phyloP scores from a whole-genome alignment of 768 basidiomycete genomes.

The Mrakia hoshinonis region DNA sequence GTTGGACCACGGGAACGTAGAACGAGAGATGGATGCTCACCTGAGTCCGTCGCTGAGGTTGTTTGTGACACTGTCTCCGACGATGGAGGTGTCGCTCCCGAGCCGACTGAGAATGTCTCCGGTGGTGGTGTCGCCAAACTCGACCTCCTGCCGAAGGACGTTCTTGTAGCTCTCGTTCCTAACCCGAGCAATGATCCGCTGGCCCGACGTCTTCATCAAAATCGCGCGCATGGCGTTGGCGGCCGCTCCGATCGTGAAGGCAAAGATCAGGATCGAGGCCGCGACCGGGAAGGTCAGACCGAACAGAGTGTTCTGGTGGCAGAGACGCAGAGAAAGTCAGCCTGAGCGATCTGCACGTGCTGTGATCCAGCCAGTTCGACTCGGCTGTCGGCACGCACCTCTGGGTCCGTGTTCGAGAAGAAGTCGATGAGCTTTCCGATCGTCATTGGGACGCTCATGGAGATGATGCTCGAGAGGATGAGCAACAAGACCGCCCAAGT shows the following conservation, averaged over 20 bases:
- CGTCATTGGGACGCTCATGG: slow-evolving; percentile 85
- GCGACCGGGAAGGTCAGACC: slow-evolving; percentile 73
- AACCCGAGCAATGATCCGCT: slow-evolving; percentile 74
- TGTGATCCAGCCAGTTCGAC: background rate
- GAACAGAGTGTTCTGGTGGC: slow-evolving; percentile 51
- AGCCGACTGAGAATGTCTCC: slow-evolving; percentile 88
- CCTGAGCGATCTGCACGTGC: background rate
- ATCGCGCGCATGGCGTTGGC: slow-evolving; percentile 63
- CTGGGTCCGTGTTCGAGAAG: slow-evolving; percentile 47
- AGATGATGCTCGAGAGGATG: slow-evolving; percentile 77
- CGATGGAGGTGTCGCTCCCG: slow-evolving; percentile 82
- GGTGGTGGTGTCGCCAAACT: slow-evolving; percentile 83
- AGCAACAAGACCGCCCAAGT: slow-evolving; percentile 63
- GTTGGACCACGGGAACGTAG: background rate
- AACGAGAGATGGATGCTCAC: slow-evolving; percentile 32
- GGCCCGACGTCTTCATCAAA: slow-evolving; percentile 75
- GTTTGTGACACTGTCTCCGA: slow-evolving; percentile 56
- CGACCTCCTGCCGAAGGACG: slow-evolving; percentile 80
- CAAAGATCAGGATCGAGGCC: slow-evolving; percentile 57
- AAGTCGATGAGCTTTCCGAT: slow-evolving; percentile 91
- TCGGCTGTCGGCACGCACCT: background rate
- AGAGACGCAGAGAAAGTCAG: slow-evolving; percentile 35
- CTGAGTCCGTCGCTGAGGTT: slow-evolving; percentile 48
- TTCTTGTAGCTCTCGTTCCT: slow-evolving; percentile 71
- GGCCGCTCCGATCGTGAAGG: slow-evolving; percentile 77